A percentile compares a stretch with the other conserved stretches of the same genome.
Conservation (phyloP, 352 stramenopile species). For the Pythium myriotylum region DNA sequence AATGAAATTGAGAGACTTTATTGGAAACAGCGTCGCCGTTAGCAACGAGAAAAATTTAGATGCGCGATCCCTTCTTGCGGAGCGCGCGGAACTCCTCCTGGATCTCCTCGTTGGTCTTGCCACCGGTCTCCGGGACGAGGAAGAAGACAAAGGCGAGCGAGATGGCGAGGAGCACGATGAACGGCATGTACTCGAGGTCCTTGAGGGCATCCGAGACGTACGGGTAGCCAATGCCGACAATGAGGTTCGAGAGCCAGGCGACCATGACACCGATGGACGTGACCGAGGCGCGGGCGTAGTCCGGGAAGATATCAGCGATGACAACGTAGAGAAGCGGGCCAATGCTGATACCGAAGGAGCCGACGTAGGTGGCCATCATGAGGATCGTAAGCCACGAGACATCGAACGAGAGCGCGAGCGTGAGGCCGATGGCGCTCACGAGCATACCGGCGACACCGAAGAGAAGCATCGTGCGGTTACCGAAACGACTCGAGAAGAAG, state of each 20-base stretch:
- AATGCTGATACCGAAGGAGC: slow-evolving; percentile 64
- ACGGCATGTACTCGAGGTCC: slow-evolving; percentile 40
- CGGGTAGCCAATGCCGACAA: slow-evolving; percentile 60
- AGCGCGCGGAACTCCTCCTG: slow-evolving; percentile 29
- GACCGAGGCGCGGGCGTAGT: slow-evolving; percentile 38
- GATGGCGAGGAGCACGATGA: slow-evolving; percentile 17
- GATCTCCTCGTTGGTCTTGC: slow-evolving; percentile 29
- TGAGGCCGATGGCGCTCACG: slow-evolving; percentile 50
- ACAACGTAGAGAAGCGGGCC: slow-evolving; percentile 69
- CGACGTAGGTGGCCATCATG: slow-evolving; percentile 64
- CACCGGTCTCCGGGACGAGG: slow-evolving; percentile 25
- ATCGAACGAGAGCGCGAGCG: slow-evolving; percentile 44
- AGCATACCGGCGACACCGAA: slow-evolving; percentile 44
- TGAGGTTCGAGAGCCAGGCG: slow-evolving; percentile 48
- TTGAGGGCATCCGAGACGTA: slow-evolving; percentile 47
- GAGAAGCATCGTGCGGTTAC: slow-evolving; percentile 59
- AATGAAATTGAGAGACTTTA: too few relatives aligned
- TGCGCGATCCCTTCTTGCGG: slow-evolving; percentile 16
- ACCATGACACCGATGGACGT: slow-evolving; percentile 17
- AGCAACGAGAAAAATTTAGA: neutral
- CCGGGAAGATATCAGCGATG: slow-evolving; percentile 58
- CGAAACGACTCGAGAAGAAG: slow-evolving; percentile 44
- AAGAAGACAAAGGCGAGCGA: slow-evolving; percentile 22
- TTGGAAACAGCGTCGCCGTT: neutral
- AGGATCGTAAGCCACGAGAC: slow-evolving; percentile 44